Base-by-base conservation (phyloP, 805 yeast species). In the Cyberlindnera suaveolens region DNA sequence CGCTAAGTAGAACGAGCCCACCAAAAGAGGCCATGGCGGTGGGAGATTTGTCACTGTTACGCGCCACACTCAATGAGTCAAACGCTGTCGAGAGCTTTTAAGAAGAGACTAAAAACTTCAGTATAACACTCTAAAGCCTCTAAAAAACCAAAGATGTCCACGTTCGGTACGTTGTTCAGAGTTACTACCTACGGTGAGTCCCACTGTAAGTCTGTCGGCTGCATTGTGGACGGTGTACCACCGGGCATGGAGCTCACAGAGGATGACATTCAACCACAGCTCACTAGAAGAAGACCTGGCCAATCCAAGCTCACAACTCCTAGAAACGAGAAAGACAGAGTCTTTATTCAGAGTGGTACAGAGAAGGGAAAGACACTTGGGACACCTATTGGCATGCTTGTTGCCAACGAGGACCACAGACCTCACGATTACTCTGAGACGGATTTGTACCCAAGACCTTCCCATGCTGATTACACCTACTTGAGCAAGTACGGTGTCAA, bases 101-200 rank as follows among this genome's bases (percentile, higher is more conserved):
- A 23, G 27, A 5, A 23, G 27, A 23, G 11, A 23, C 27, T 10
- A 23, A 23, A 23, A 23, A 23, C 27, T 23, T 23, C 27, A 23
- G 27, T 1, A 9, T 5, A 23, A 3, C 5, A 6, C 27, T 23
- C 3, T 23, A 23, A 23, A 23, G 26, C 27, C 27, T 6, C 27
- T 23, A 20, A 23, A 31, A 14, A 31, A 31, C 8, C 15, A 23
- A 23, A 35, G 31, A 84, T 84, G 93, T 83, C 90, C 36, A 72
- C 87, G 7, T 85, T 84, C 58, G 93, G 93, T 44, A 70, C 71
- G 10, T 49, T 72, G 26, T 63, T 68, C 66, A 71, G 68, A 47
- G 98, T 91, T 52, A 91, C 98, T 50, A 91, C 99, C 27, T 91
- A 89, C 72, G 99, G 99, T 52, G 99, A 93, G 64, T 88, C 96